Base-by-base conservation (phyloP, 2,329 filamentous ascomycete genomes). In the Nakataea oryzae region DNA sequence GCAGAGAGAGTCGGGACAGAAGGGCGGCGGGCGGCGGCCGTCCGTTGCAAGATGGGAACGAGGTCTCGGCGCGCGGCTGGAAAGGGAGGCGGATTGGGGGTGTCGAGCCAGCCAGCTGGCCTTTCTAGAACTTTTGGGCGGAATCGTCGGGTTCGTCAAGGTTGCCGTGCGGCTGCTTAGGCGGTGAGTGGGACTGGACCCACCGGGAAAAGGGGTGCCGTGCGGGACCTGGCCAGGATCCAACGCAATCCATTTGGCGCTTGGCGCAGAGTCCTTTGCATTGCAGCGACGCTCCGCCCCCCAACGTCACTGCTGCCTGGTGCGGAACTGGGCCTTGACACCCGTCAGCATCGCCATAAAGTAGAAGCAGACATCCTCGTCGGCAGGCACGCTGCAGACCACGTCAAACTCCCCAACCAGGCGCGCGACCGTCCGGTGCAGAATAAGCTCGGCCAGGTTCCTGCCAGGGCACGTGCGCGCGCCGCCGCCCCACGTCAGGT, bases 291-390 rank as follows among this genome's bases (percentile, higher is more conserved):
- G 30, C 9, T 12, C 30, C 9, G 30, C 30, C 30, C 13, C 30
- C 13, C 4, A 12, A 62, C 3, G 24, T 26, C 26, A 13, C 21
- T 2, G 24, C n/a, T 14, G 24, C 61, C 60, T 63, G n/a, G n/a
- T 60, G 62, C 21, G 28, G 47, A 82, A 82, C 0, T 72, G 70
- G 1, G 68, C 78, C 64, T 70, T 77, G 3, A 78, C 76, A 0
- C 79, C 80, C 0, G 76, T 79, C 66, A 81, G 64, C 76, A 83
- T 81, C 1, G 79, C 80, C 69, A 84, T 69, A 62, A 83, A 84
- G 62, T 82, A 83, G 11, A 76, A 76, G 2, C 71, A 73, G 56
- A 75, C 74, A 1, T 76, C 69, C 3, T 74, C 68, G 2, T 78
- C 74, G 0, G 66, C 65, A 0, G 78, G 78, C 64, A 79, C 66